phyloP scores from a whole-genome alignment of 768 basidiomycete species.

The Cystobasidium onofrii region DNA sequence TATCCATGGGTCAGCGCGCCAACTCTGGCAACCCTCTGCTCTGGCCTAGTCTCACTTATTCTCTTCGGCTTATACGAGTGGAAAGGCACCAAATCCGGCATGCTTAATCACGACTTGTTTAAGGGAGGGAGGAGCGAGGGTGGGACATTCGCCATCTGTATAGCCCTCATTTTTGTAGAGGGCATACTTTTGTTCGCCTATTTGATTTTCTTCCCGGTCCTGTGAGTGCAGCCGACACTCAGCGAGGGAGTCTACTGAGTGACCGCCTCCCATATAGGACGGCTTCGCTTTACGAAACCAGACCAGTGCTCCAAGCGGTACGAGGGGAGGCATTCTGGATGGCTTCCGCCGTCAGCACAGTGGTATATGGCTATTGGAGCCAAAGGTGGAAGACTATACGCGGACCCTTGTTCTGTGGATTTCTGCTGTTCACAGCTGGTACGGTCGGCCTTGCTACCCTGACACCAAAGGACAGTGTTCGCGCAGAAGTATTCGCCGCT shows the following conservation, averaged over 20 bases:
- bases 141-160: not conserved
- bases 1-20: not conserved
- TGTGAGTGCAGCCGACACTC: not conserved
- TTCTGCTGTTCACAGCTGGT: not conserved
- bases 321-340: not conserved
- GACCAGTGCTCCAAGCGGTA: not conserved
- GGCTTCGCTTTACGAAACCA: not conserved
- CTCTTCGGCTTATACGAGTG: not conserved
- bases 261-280: not conserved
- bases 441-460: not conserved
- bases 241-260: not conserved
- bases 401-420: not conserved
- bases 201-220: not conserved
- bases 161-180: not conserved
- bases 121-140: not conserved
- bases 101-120: not conserved
- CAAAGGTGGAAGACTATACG: not conserved
- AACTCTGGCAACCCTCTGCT: not conserved
- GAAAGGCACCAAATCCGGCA: not conserved
- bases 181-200: not conserved
- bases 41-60: not conserved
- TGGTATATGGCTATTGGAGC: not conserved
- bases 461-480: not conserved
- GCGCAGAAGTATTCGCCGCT: not conserved
- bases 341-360: not conserved